Percentiles rank a stretch among this genome's conserved stretches.
Conservation (phyloP, 345 rosid species). For the Gossypium anomalum region DNA sequence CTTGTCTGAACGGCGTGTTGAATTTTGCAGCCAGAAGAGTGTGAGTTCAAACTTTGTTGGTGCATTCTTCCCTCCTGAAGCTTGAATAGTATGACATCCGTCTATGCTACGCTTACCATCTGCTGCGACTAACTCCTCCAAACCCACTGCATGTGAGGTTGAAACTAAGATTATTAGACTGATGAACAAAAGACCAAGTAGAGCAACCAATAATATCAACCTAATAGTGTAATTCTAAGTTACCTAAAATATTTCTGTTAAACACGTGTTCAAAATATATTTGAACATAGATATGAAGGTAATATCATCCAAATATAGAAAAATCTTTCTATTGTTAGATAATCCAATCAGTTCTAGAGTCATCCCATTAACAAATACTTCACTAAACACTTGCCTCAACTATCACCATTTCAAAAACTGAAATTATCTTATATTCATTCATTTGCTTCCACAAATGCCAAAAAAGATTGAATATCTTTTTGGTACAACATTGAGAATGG, state of each 20-base stretch:
- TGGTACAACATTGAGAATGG: too few relatives aligned
- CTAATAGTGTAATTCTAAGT: not conserved
- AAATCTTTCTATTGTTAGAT: too few relatives aligned
- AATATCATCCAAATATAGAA: too few relatives aligned
- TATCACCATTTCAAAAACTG: not conserved
- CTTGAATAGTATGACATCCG: conserved; percentile 88
- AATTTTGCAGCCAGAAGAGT: conserved; percentile 42
- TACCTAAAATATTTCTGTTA: too few relatives aligned
- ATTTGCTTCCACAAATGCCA: not conserved
- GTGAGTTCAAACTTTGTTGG: conserved; percentile 53
- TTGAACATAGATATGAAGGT: too few relatives aligned
- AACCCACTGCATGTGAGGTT: conserved; percentile 34
- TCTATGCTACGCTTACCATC: conserved; percentile 50
- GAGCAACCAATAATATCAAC: not conserved
- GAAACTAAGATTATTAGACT: not conserved
- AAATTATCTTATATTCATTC: not conserved
- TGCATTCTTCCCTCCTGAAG: conserved; percentile 72
- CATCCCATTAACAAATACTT: too few relatives aligned
- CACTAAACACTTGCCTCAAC: not conserved
- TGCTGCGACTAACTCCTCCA: conserved; percentile 43
- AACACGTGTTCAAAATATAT: too few relatives aligned
- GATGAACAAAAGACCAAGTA: not conserved
- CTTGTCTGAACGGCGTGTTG: conserved; percentile 13
- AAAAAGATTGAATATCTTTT: not conserved
- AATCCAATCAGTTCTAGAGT: too few relatives aligned